phyloP scores from a whole-genome alignment of 345 rosid species.

The Zanthoxylum bungeanum region DNA sequence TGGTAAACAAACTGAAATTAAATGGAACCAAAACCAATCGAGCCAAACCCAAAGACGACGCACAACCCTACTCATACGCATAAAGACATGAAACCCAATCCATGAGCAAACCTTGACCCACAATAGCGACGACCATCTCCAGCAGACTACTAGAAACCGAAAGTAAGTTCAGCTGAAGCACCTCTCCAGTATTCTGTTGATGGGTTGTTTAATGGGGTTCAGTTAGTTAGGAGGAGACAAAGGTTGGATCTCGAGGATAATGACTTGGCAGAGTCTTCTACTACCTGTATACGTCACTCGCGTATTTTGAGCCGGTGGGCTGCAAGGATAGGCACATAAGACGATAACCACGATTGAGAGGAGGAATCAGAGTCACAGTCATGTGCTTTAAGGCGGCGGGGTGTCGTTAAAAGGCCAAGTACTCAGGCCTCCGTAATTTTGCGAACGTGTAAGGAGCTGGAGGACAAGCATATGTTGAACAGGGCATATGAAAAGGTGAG shows the following conservation, averaged over 20 bases:
- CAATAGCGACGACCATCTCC: too few relatives aligned
- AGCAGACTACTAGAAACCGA: too few relatives aligned
- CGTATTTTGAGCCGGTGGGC: slow-evolving; percentile 90
- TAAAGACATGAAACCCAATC: too few relatives aligned
- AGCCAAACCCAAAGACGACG: too few relatives aligned
- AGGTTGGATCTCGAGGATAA: slow-evolving; percentile 87
- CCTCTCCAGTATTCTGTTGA: slow-evolving; percentile 72
- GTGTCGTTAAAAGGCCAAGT: slow-evolving; percentile 68
- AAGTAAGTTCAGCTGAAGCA: slow-evolving; percentile 68
- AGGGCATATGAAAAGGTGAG: slow-evolving; percentile 89
- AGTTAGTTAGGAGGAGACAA: slow-evolving; percentile 72
- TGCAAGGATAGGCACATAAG: slow-evolving; percentile 94
- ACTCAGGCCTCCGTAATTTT: slow-evolving; percentile 83
- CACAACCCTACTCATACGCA: too few relatives aligned
- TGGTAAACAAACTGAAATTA: too few relatives aligned
- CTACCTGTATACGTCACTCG: slow-evolving; percentile 79
- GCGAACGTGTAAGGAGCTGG: slow-evolving; percentile 99
- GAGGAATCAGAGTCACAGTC: slow-evolving; percentile 89
- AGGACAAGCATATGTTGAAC: slow-evolving; percentile 85
- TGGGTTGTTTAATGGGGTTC: slow-evolving; percentile 65
- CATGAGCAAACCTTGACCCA: too few relatives aligned
- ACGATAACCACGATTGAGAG: slow-evolving; percentile 96
- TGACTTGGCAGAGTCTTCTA: slow-evolving; percentile 89
- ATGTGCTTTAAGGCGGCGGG: slow-evolving; percentile 69
- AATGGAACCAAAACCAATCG: too few relatives aligned